phyloP scores from a whole-genome alignment of 2,329 filamentous ascomycete genomes.

The Calonectria hongkongensis region DNA sequence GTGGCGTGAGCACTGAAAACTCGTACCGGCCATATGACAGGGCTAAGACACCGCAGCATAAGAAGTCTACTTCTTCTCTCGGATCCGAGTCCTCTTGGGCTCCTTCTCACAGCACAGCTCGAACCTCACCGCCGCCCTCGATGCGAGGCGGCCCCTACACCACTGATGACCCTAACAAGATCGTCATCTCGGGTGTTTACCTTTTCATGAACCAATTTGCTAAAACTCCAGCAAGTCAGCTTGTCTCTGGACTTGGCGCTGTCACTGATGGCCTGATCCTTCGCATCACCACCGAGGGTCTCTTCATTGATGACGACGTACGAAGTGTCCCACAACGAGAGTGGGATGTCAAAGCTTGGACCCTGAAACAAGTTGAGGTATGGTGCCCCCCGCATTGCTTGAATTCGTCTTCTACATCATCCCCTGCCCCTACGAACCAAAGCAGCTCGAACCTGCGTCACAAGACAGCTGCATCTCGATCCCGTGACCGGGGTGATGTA shows the following conservation, averaged over 20 bases:
- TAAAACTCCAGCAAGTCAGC: conserved; percentile 91
- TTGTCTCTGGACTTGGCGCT: conserved; percentile 87
- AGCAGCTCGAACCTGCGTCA: conserved; percentile 65
- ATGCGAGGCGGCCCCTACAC: conserved; percentile 85
- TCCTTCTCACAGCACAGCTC: conserved; percentile 87
- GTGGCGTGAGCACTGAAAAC: conserved; percentile 77
- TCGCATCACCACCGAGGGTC: conserved; percentile 92
- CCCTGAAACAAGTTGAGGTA: conserved; percentile 93
- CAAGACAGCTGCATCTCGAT: conserved; percentile 68
- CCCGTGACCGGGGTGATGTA: conserved; percentile 69
- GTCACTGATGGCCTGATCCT: conserved; percentile 95
- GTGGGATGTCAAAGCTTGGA: conserved; percentile 99
- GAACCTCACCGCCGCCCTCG: conserved; percentile 88
- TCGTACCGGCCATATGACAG: conserved; percentile 88
- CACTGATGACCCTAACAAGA: conserved; percentile 95
- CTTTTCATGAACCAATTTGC: conserved; percentile 92
- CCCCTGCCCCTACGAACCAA: conserved; percentile 62
- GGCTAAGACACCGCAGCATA: conserved; percentile 74
- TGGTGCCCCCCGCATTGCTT: conserved; percentile 82
- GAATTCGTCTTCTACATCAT: conserved; percentile 65
- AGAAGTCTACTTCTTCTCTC: conserved; percentile 80
- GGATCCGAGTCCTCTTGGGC: conserved; percentile 90
- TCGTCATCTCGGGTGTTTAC: conserved; percentile 95
- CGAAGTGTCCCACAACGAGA: conserved; percentile 94
- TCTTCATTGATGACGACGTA: conserved; percentile 98